Base-by-base conservation (phyloP, 345 rosid species). In the Iberis pinnata region DNA sequence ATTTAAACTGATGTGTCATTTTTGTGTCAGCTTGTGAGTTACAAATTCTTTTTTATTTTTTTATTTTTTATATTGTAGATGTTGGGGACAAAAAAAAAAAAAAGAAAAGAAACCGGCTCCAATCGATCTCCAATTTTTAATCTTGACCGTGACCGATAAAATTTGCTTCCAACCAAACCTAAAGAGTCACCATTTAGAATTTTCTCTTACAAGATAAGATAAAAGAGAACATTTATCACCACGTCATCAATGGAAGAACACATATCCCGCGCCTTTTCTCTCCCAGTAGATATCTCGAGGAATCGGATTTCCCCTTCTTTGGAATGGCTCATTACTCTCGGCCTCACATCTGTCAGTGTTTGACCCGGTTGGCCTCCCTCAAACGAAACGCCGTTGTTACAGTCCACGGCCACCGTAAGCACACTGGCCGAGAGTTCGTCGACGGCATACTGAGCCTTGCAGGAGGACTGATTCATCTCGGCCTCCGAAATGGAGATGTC, bases 341-440 rank as follows among this genome's bases (percentile, higher is more conserved):
- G 42, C 71, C 85, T 4, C 95, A 85, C 40, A 69, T 85, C 5
- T 81, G 92, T 69, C 89, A 83, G 52, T 85, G 89, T 75, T 72
- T 86, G 48, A 73, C 71, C 12, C 75, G 79, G 41, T 56, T 83
- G 22, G 81, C 78, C 6, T 37, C 89, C 47, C 56, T 35, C 27
- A 80, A 80, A 27, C 70, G 78, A 0, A 41, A 67, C 38, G 69
- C 78, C 10, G 31, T 66, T 6, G 77, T 81, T 42, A 69, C 76
- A 3, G 56, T 78, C 40, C 12, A 58, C 53, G 94, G 78, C 4
- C 18, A 49, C 56, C 75, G 85, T 49, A 70, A 2, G 0, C 79
- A 71, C 48, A 80, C 82, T 13, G 88, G 94, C 45, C 20, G 32
- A 24, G 75, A 80, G 70, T 80, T 89, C 43, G 82, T 80, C 11